A percentile compares a stretch with the other conserved stretches of the same genome.
Conservation (phyloP, 495 filamentous ascomycete genomes). For the Recurvomyces mirabilis region DNA sequence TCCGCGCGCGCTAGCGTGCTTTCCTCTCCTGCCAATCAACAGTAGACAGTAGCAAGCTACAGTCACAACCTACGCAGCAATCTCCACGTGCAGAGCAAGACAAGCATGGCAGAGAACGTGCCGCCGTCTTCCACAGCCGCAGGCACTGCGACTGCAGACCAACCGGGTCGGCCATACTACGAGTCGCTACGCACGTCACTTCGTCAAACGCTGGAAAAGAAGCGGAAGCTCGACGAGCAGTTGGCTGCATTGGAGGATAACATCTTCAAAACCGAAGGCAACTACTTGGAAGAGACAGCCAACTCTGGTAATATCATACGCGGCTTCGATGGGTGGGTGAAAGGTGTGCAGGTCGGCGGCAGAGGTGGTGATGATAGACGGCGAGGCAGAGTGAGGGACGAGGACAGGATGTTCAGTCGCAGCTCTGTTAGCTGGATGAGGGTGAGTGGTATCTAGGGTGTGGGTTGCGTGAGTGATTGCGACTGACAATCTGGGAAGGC, state of each 20-base stretch:
- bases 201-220: constrained; percentile 55
- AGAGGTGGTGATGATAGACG: constrained; percentile 24
- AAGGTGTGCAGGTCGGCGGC: constrained; percentile 44
- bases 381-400: constrained; percentile 29
- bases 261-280: constrained; percentile 72
- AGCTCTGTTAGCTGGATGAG: constrained; percentile 29
- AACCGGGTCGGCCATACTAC: constrained; percentile 51
- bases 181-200: constrained; percentile 61
- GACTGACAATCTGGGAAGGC: constrained; percentile 11
- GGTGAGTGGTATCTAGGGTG: constrained; percentile 17
- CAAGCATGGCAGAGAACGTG: constrained; percentile 24
- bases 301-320: constrained; percentile 88
- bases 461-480: constrained; percentile 8
- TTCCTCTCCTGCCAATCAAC: too few species aligned
- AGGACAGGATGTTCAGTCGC: constrained; percentile 34
- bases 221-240: constrained; percentile 54
- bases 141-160: constrained; percentile 5
- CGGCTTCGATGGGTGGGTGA: constrained; percentile 96
- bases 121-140: constrained; percentile 11
- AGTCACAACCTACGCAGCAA: neutral
- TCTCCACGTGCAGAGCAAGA: too few species aligned
- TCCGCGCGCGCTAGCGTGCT: too few species aligned
- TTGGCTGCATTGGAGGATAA: constrained; percentile 65
- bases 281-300: constrained; percentile 77
- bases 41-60: too few species aligned